Evolutionary conservation across 768 basidiomycete species (phyloP).

Genomic region (Termitomyces eurrhizus): DNA sequence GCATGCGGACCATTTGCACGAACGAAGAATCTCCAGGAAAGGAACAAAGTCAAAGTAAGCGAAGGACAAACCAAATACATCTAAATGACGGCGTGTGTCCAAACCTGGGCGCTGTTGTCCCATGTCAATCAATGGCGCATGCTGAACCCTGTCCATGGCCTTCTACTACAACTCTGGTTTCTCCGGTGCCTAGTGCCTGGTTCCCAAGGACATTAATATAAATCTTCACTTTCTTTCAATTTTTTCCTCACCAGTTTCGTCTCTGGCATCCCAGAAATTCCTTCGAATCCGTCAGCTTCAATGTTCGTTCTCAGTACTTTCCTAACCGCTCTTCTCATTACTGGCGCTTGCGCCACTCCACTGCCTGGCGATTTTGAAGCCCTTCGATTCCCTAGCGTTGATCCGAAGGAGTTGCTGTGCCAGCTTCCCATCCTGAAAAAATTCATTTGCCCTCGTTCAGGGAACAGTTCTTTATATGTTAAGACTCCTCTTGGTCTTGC

Average conservation of each 20-base stretch:
- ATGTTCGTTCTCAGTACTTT: constrained; percentile 34
- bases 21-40: constrained; percentile 5
- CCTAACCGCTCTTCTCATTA: constrained; percentile 26
- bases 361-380: constrained; percentile 8
- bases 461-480: constrained; percentile 21
- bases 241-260: constrained; percentile 16
- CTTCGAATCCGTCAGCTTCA: constrained; percentile 1
- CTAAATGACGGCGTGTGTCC: constrained; percentile 15
- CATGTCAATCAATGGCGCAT: constrained; percentile 13
- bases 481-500: constrained; percentile 56
- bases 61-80: constrained; percentile 3
- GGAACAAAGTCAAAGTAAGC: constrained; percentile 13
- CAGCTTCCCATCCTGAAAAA: constrained; percentile 38
- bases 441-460: constrained; percentile 38
- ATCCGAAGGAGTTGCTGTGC: constrained; percentile 42
- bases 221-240: constrained; percentile 10
- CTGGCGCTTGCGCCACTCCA: constrained; percentile 29
- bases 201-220: constrained; percentile 14
- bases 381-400: constrained; percentile 31
- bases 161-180: constrained; percentile 8
- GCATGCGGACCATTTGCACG: not conserved
- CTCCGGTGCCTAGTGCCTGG: constrained; percentile 19
- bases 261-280: constrained; percentile 15
- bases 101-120: constrained; percentile 18
- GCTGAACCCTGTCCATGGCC: constrained; percentile 12